A percentile compares a stretch with the other conserved stretches of the same genome.
Evolutionary conservation across 2,329 filamentous ascomycete species (phyloP).

Genomic region (Ascochyta rabiei): DNA sequence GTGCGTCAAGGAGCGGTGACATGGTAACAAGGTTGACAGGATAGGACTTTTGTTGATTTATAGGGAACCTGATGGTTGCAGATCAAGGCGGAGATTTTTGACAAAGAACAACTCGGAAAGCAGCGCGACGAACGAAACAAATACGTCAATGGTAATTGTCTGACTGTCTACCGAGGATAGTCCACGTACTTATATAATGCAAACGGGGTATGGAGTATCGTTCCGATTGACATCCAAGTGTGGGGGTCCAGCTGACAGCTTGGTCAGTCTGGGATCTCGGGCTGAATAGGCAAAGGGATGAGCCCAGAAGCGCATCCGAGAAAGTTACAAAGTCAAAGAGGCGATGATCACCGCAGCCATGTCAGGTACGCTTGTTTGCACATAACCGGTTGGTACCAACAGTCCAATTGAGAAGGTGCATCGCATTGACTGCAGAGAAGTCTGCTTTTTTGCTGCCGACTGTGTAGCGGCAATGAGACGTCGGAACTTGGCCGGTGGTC

Average conservation of each 20-base stretch:
- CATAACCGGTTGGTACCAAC: constrained; percentile 23
- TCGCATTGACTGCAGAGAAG: constrained; percentile 33
- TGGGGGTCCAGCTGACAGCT: constrained; percentile 50
- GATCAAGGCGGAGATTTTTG: constrained; percentile 35
- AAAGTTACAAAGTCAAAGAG: constrained; percentile 39
- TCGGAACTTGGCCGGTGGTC: constrained; percentile 44
- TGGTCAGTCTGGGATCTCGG: constrained; percentile 35
- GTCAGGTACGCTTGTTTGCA: constrained; percentile 45
- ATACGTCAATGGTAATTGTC: constrained; percentile 43
- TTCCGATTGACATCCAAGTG: constrained; percentile 28
- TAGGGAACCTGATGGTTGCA: constrained; percentile 36
- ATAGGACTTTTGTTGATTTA: constrained; percentile 25
- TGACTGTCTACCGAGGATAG: constrained; percentile 37
- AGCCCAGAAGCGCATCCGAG: constrained; percentile 29
- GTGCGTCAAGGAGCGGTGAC: constrained; percentile 50
- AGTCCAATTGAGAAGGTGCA: constrained; percentile 37
- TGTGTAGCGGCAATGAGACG: constrained; percentile 27
- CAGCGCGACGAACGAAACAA: constrained; percentile 37
- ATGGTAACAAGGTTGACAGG: constrained; percentile 30
- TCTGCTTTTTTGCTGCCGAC: constrained; percentile 40
- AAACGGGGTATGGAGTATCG: constrained; percentile 30
- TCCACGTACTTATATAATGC: constrained; percentile 47
- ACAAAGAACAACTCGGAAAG: constrained; percentile 35
- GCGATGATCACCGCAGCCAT: constrained; percentile 41
- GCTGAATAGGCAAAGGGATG: constrained; percentile 39